Evolutionary conservation across 2,329 filamentous ascomycete genomes (phyloP).

Genomic region (Huntiella omanensis): DNA sequence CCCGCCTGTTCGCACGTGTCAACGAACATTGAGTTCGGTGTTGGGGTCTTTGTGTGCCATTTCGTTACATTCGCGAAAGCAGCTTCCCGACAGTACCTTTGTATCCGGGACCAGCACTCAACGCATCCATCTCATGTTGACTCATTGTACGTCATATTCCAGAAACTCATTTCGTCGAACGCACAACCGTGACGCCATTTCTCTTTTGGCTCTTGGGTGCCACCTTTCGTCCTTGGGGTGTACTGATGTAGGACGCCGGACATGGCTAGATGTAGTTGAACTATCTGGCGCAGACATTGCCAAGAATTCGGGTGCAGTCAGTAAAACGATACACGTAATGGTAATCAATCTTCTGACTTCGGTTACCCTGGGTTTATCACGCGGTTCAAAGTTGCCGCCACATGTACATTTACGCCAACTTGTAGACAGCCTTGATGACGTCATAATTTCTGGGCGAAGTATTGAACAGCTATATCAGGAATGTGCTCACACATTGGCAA

Average conservation of each 20-base stretch:
- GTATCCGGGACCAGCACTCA: constrained; percentile 3
- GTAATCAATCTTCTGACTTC: constrained; percentile 24
- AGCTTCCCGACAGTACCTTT: neutral
- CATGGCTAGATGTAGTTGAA: neutral
- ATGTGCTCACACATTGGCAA: constrained; percentile 31
- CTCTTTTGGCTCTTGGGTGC: constrained; percentile 1
- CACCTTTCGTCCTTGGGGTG: constrained; percentile 2
- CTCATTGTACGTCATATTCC: constrained; percentile 1
- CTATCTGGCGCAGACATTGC: neutral
- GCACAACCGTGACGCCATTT: constrained; percentile 4
- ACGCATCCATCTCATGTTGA: constrained; percentile 5
- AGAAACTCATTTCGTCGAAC: constrained; percentile 3
- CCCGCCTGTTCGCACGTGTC: constrained; percentile 3
- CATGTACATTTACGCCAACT: constrained; percentile 22
- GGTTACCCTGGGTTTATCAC: constrained; percentile 28
- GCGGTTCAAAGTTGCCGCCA: constrained; percentile 21
- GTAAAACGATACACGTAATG: constrained; percentile 15
- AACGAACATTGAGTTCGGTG: constrained; percentile 8
- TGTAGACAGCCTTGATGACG: constrained; percentile 21
- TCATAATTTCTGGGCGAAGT: constrained; percentile 18
- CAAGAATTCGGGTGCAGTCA: neutral
- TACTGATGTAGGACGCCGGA: neutral
- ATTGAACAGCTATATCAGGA: constrained; percentile 24
- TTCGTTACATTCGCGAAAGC: constrained; percentile 3
- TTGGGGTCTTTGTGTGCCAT: constrained; percentile 6